Conservation (phyloP, 108 stramenopile species). For the Halocafeteria seosinensis region DNA sequence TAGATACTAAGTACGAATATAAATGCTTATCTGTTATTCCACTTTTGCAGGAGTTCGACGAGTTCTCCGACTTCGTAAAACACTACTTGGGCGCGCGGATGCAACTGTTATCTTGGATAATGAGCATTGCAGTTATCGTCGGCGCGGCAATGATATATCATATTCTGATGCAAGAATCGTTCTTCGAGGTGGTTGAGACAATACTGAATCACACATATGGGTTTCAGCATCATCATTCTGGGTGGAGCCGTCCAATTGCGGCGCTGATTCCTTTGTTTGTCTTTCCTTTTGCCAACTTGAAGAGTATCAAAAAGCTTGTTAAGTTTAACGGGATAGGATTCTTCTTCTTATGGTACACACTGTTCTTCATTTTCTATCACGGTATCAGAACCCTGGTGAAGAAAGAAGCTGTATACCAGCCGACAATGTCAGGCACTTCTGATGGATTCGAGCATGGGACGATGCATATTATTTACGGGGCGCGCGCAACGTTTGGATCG, state of each 20-base stretch:
- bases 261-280: not conserved
- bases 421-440: not conserved
- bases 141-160: not conserved
- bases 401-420: not conserved
- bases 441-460: not conserved
- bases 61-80: not conserved
- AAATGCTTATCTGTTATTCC: no score
- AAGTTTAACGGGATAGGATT: not conserved
- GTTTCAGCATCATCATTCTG: not conserved
- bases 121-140: not conserved
- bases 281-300: not conserved
- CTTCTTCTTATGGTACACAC: not conserved
- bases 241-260: not conserved
- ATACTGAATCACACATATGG: not conserved
- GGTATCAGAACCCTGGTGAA: not conserved
- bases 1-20: no score
- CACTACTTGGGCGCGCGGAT: not conserved
- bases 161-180: slow-evolving; percentile 3
- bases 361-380: not conserved
- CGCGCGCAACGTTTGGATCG: not conserved
- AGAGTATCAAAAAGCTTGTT: not conserved
- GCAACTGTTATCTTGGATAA: not conserved
- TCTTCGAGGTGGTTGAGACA: not conserved
- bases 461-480: not conserved
- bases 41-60: not conserved